A percentile compares a stretch with the other conserved stretches of the same genome.
These are phyloP conservation scores for Podaxis sp. DNA, from an alignment of 768 basidiomycete species.

Conservation along the genomic window DNA sequence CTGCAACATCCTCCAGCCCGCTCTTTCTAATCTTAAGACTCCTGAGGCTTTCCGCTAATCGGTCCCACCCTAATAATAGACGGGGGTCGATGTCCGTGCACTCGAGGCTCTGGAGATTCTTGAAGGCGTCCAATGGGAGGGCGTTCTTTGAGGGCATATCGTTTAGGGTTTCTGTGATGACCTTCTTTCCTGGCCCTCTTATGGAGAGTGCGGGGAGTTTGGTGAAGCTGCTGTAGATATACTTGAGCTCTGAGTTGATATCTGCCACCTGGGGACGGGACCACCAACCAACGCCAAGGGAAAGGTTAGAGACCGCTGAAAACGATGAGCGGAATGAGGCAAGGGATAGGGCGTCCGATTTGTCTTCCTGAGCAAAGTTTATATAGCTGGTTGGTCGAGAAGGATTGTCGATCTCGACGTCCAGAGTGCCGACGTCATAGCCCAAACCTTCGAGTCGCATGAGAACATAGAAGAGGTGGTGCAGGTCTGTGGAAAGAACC, in stretches of 20 bases:
- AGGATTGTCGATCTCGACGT: slow-evolving; percentile 70
- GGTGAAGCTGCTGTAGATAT: slow-evolving; percentile 87
- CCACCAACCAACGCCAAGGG: slow-evolving; percentile 78
- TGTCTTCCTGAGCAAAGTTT: slow-evolving; percentile 54
- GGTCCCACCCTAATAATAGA: slow-evolving; percentile 81
- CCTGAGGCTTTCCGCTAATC: slow-evolving; percentile 64
- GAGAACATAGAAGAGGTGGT: slow-evolving; percentile 86
- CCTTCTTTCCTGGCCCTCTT: slow-evolving; percentile 59
- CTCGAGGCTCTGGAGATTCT: slow-evolving; percentile 76
- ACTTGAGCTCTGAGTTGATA: slow-evolving; percentile 77
- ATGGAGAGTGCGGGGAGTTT: slow-evolving; percentile 80
- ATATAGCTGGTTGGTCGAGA: slow-evolving; percentile 78
- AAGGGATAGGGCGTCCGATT: slow-evolving; percentile 72
- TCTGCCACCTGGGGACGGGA: slow-evolving; percentile 52
- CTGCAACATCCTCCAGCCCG: slow-evolving; percentile 78
- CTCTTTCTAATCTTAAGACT: slow-evolving; percentile 77
- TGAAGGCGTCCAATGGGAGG: slow-evolving; percentile 82
- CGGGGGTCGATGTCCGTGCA: slow-evolving; percentile 83
- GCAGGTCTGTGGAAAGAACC: slow-evolving; percentile 69
- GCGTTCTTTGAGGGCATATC: slow-evolving; percentile 75
- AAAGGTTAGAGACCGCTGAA: slow-evolving; percentile 73
- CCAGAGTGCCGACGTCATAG: slow-evolving; percentile 76
- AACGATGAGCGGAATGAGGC: slow-evolving; percentile 75
- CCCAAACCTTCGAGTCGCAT: slow-evolving; percentile 83
- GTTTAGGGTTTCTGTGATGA: slow-evolving; percentile 66